Percentiles rank a stretch among this genome's conserved stretches.
phyloP scores from a whole-genome alignment of 345 rosid genomes.

The Salix purpurea region DNA sequence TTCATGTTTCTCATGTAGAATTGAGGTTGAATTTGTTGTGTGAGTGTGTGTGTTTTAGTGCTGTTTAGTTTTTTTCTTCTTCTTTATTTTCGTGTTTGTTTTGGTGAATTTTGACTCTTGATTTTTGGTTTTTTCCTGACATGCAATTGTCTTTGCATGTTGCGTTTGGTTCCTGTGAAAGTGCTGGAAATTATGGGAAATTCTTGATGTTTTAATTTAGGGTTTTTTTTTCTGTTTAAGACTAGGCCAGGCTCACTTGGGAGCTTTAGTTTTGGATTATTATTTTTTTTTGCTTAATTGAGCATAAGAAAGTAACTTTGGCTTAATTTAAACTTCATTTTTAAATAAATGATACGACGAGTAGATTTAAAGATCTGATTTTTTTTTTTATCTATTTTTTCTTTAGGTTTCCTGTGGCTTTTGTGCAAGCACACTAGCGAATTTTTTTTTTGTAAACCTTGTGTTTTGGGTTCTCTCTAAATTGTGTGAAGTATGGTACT shows the following conservation, averaged over 20 bases:
- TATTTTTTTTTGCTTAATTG: not conserved
- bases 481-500: too few species aligned
- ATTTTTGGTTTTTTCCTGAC: not conserved
- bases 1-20: not conserved
- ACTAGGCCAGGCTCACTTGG: too few species aligned
- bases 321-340: not conserved
- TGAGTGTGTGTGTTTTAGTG: not conserved
- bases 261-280: not conserved
- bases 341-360: not conserved
- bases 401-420: not conserved
- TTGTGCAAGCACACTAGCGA: too few species aligned
- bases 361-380: too few species aligned
- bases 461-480: not conserved
- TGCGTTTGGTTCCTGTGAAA: conserved; percentile 17
- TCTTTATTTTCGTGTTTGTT: not conserved
- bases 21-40: not conserved
- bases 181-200: conserved; percentile 6
- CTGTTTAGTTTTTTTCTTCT: conserved; percentile 5
- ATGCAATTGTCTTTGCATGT: not conserved
- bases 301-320: not conserved
- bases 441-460: not conserved
- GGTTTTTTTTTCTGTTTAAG: not conserved
- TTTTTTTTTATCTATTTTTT: too few species aligned
- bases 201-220: conserved; percentile 9
- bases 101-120: not conserved